Evolutionary conservation across 345 rosid species (phyloP).

Genomic region (Salix koriyanagi): DNA sequence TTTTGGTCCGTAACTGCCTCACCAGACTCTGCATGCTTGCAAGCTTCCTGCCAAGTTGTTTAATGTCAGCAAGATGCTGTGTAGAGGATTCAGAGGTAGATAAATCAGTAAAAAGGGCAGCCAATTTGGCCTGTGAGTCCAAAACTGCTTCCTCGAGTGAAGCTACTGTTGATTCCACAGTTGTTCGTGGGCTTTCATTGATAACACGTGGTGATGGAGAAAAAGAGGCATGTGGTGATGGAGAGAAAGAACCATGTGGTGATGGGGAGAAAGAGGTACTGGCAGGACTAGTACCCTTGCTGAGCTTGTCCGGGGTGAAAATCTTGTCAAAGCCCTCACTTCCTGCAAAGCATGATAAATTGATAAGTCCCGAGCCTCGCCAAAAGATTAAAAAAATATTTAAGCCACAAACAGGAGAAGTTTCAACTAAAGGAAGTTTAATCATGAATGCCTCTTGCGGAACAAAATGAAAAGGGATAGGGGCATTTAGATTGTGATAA

Average conservation of each 20-base stretch:
- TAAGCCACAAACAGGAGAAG: not conserved
- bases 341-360: conserved; percentile 46
- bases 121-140: conserved; percentile 63
- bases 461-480: not conserved
- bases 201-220: conserved; percentile 28
- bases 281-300: conserved; percentile 40
- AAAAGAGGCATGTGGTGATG: conserved; percentile 25
- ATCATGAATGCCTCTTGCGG: not conserved
- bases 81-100: conserved; percentile 36
- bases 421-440: not conserved
- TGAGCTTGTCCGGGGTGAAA: conserved; percentile 49
- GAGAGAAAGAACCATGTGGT: conserved; percentile 30
- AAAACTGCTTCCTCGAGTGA: conserved; percentile 68
- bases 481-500: no score
- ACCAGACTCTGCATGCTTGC: conserved; percentile 59
- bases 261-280: conserved; percentile 34
- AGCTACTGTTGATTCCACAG: conserved; percentile 50
- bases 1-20: conserved; percentile 56
- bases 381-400: not conserved
- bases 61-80: conserved; percentile 32
- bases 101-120: conserved; percentile 41
- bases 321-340: conserved; percentile 77
- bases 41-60: conserved; percentile 62
- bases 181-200: conserved; percentile 22
- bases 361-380: not conserved